A percentile compares a stretch with the other conserved stretches of the same genome.
Evolutionary conservation across 495 filamentous ascomycete species (phyloP).

Genomic region (Hypoxylon subgilvum): DNA sequence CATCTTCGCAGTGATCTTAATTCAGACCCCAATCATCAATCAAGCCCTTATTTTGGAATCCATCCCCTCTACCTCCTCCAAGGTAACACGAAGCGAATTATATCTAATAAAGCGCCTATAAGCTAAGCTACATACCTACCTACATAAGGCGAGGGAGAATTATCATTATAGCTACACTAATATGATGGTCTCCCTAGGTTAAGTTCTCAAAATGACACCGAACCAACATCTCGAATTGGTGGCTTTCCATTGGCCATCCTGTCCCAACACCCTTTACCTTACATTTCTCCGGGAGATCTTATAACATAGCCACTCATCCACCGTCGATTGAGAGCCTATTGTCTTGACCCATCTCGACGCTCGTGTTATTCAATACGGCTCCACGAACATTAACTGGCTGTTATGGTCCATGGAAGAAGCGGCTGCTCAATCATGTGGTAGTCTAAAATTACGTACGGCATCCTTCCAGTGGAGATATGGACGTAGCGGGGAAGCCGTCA

Average conservation of each 20-base stretch:
- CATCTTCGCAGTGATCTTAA: no score
- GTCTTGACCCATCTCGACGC: not conserved
- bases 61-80: no score
- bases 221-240: constrained; percentile 2
- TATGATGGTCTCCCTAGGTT: no score
- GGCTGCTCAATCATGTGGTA: no score
- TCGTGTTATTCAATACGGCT: constrained; percentile 1
- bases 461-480: not conserved
- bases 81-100: not conserved
- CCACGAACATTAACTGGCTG: constrained; percentile 1
- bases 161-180: no score
- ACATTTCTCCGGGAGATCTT: constrained; percentile 5
- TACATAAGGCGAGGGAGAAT: no score
- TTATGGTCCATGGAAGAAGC: no score
- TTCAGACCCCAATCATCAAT: no score
- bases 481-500: constrained; percentile 14
- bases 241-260: constrained; percentile 9
- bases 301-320: constrained; percentile 1
- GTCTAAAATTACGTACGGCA: constrained; percentile 4
- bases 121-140: constrained; percentile 5
- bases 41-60: no score
- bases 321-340: not conserved
- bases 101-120: constrained; percentile 6
- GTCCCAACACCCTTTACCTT: not conserved
- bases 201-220: constrained; percentile 2